These are phyloP conservation scores for Gaertneriomyces sp. DNA, from an alignment of 192 early-diverging fungal species.

Conservation along the genomic window DNA sequence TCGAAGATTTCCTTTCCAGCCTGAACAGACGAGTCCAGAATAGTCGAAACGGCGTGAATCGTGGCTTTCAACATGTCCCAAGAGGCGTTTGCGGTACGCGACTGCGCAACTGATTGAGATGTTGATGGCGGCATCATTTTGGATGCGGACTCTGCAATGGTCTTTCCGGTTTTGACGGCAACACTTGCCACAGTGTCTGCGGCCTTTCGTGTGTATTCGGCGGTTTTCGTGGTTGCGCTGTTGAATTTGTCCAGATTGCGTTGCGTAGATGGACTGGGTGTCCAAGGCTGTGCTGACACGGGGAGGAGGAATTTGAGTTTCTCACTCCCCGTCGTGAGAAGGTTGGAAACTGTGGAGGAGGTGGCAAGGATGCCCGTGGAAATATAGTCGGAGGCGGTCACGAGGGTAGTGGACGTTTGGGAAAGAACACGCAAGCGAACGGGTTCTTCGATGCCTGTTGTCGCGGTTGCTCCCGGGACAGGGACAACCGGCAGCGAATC, in stretches of 20 bases:
- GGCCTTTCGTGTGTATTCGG: constrained; percentile 7
- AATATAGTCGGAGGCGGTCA: constrained; percentile 19
- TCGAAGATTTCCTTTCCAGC: constrained; percentile 23
- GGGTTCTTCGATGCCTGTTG: not conserved
- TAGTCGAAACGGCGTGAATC: constrained; percentile 20
- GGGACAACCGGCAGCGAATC: constrained; percentile 4
- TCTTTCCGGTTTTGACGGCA: constrained; percentile 18
- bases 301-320: constrained; percentile 23
- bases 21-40: constrained; percentile 19
- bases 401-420: constrained; percentile 3
- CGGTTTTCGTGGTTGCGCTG: constrained; percentile 5
- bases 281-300: constrained; percentile 12
- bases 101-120: not conserved
- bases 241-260: constrained; percentile 21
- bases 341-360: constrained; percentile 15
- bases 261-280: constrained; percentile 11
- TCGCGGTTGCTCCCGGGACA: constrained; percentile 3
- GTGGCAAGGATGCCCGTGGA: constrained; percentile 24
- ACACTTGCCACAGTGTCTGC: constrained; percentile 20
- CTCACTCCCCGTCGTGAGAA: constrained; percentile 6
- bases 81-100: not conserved
- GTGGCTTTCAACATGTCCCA: constrained; percentile 26
- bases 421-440: constrained; percentile 14
- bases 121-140: constrained; percentile 14
- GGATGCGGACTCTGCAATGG: constrained; percentile 5